Base-by-base conservation (phyloP, 345 rosid species). In the Syzygium oleosum region DNA sequence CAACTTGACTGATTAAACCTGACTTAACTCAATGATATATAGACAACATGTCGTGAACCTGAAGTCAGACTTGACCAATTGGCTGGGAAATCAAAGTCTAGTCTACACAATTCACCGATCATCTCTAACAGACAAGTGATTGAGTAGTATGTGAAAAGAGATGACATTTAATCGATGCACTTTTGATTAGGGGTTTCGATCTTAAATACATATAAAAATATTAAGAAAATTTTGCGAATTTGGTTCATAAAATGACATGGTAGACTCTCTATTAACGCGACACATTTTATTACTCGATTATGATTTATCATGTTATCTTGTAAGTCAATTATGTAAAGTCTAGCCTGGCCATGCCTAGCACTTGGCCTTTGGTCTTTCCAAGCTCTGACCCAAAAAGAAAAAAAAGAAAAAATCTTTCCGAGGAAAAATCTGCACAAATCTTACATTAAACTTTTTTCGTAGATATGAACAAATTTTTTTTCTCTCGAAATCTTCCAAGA, bases 1-100 rank as follows among this genome's bases (percentile, higher is more conserved):
- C 22, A 34, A 17, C 0, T 34, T 0, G 46, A 68, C 0, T 0
- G 6, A 31, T 34, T 4, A 17, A 68, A 31, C 6, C 12, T 2
- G 0, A 19, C 12, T 29, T 8, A 16, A 68, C 43, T 31, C 10
- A 68, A 68, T 31, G 23, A 31, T 34, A 9, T 31, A 34, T 7
- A 15, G 5, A 63, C 22, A 7, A 34, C 22, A 16, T 31, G 19
- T 2, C 0, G 5, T 1, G 6, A 29, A 31, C 10, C 22, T 65
- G 19, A 31, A 34, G 46, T 4, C 46, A 5, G 34, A 34, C 46
- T 34, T 23, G 41, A 68, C 7, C 63, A 68, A 19, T 68, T 2
- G 80, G 4, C 46, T 1, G 9, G 19, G 25, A 38, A 9, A 68
- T 68, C 46, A 34, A 68, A 17, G 13, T 19, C 1, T 0, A 6